phyloP scores from a whole-genome alignment of 768 basidiomycete species.

The Rhizopogon salebrosus region DNA sequence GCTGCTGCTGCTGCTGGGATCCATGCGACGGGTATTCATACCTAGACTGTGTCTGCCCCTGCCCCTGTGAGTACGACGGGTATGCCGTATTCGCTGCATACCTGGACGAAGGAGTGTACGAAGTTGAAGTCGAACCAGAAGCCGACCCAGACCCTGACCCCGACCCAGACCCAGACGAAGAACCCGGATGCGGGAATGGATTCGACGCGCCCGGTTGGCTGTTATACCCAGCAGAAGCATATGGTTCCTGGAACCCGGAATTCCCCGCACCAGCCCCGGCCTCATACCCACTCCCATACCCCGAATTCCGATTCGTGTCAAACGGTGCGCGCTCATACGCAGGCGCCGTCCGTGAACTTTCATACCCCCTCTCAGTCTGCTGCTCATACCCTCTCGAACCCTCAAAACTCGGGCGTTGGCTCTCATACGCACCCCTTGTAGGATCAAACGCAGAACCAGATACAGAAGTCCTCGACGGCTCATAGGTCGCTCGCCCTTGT shows the following conservation, averaged over 20 bases:
- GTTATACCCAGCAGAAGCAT: conserved; percentile 14
- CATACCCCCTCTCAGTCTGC: conserved; percentile 22
- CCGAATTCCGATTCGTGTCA: conserved; percentile 12
- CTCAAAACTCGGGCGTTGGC: background rate
- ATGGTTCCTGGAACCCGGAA: conserved; percentile 19
- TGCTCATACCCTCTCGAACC: conserved; percentile 20
- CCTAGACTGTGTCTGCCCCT: conserved; percentile 10
- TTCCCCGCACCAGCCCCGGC: conserved; percentile 11
- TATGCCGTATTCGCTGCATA: conserved; percentile 15
- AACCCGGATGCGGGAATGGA: too few relatives aligned
- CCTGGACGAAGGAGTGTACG: conserved; percentile 7
- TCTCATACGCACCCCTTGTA: conserved; percentile 9
- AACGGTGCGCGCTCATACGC: conserved; percentile 20
- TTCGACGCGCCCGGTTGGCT: too few relatives aligned
- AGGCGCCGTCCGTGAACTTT: conserved; percentile 17
- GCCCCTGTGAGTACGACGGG: conserved; percentile 25
- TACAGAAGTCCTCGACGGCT: background rate
- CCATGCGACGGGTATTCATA: conserved; percentile 17
- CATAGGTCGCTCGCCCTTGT: background rate
- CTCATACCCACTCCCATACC: conserved; percentile 20
- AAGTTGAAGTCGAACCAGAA: background rate
- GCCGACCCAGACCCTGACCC: too few relatives aligned
- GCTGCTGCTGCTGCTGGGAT: conserved; percentile 22
- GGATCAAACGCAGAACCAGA: background rate
- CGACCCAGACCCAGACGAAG: too few relatives aligned